Evolutionary conservation across 768 basidiomycete species (phyloP).

Genomic region (Psilocybe cubensis): DNA sequence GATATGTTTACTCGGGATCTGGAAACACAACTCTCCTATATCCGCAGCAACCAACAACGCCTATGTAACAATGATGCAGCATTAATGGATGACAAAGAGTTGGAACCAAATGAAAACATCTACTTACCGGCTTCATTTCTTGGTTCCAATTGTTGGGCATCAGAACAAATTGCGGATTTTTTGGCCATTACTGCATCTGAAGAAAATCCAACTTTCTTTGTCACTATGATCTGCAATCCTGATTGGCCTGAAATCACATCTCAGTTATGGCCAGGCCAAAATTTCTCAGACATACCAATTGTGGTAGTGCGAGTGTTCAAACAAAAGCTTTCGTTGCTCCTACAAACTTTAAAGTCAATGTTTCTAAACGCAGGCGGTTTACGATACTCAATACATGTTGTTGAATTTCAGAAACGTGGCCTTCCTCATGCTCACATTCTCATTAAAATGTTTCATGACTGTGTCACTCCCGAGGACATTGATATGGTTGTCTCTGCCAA

Average conservation of each 20-base stretch:
- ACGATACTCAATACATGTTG: conserved; percentile 32
- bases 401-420: conserved; percentile 47
- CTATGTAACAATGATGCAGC: conserved; percentile 28
- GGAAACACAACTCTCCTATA: conserved; percentile 36
- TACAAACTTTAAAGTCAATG: conserved; percentile 28
- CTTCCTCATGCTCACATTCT: conserved; percentile 46
- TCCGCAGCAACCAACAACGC: conserved; percentile 28
- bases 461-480: conserved; percentile 26
- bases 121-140: conserved; percentile 40
- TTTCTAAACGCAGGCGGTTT: conserved; percentile 33
- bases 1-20: conserved; percentile 41
- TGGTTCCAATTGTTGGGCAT: conserved; percentile 36
- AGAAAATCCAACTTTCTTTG: conserved; percentile 37
- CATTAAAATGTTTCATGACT: conserved; percentile 29
- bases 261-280: conserved; percentile 35
- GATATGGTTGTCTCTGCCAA: conserved; percentile 37
- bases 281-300: conserved; percentile 34
- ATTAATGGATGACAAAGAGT: conserved; percentile 27
- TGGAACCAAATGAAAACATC: conserved; percentile 30
- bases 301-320: conserved; percentile 40
- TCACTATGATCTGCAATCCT: conserved; percentile 45
- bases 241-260: conserved; percentile 40
- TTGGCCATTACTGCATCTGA: conserved; percentile 32
- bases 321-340: conserved; percentile 27
- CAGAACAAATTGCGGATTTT: conserved; percentile 40